Conservation (phyloP, 306 rosid species). For the Dalbergia cochinchinensis region DNA sequence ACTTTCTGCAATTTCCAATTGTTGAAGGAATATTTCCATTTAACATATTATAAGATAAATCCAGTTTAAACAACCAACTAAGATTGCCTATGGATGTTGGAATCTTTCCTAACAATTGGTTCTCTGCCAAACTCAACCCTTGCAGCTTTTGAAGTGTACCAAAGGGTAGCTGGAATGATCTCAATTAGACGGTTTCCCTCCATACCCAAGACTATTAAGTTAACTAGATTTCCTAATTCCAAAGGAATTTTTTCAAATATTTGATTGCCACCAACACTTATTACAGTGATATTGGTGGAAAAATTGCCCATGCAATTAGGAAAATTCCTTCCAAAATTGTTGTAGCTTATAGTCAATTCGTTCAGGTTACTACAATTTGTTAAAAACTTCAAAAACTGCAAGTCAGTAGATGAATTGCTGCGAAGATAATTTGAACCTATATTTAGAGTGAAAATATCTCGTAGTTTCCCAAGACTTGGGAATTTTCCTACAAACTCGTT, state of each 20-base stretch:
- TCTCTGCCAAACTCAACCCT: neutral
- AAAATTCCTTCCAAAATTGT: constrained; percentile 49
- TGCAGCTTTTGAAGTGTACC: constrained; percentile 40
- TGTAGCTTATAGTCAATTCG: rapidly evolving
- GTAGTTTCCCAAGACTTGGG: constrained; percentile 18
- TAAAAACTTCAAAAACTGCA: constrained; percentile 34
- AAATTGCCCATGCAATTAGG: constrained; percentile 35
- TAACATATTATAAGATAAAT: neutral
- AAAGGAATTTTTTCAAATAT: constrained; percentile 31
- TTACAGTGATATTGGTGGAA: neutral
- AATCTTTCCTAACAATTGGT: constrained; percentile 40
- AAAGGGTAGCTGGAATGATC: constrained; percentile 30
- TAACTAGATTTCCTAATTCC: constrained; percentile 30
- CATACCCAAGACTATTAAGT: neutral
- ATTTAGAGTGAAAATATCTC: neutral
- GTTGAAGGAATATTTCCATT: constrained; percentile 36
- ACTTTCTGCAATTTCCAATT: constrained; percentile 1
- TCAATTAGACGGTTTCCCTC: neutral
- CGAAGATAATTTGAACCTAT: constrained; percentile 16
- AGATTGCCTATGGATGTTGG: constrained; percentile 32
- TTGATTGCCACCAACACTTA: neutral
- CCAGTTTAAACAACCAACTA: neutral
- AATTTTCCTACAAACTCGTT: constrained; percentile 11
- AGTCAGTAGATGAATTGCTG: constrained; percentile 26
- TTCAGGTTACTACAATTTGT: constrained; percentile 36